Evolutionary conservation across 1,284 basidiomycete species (phyloP).

Genomic region (Ustilago tritici): DNA sequence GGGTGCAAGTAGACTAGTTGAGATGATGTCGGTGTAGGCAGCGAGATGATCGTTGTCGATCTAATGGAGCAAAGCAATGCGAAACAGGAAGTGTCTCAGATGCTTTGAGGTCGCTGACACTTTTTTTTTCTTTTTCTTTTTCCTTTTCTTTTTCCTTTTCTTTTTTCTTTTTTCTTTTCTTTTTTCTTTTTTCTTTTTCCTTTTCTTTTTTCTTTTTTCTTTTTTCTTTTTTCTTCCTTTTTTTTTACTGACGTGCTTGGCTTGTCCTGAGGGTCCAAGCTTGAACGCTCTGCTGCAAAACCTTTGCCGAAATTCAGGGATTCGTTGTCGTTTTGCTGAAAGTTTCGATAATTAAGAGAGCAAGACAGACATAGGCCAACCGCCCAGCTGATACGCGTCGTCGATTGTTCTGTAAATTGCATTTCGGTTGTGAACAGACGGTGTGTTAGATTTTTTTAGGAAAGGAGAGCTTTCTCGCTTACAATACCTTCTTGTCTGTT

Average conservation of each 20-base stretch:
- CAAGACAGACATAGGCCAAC: not conserved
- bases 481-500: no score
- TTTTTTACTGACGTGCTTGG: not conserved
- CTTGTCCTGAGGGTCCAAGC: constrained; percentile 3
- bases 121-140: not conserved
- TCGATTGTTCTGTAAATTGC: constrained; percentile 6
- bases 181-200: no score
- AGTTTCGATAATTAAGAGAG: constrained; percentile 3
- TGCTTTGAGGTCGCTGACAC: not conserved
- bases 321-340: not conserved
- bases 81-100: constrained; percentile 6
- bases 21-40: not conserved
- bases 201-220: no score
- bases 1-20: not conserved
- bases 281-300: not conserved
- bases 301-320: constrained; percentile 4
- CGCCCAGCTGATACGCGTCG: not conserved
- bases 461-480: no score
- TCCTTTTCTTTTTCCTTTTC: no score
- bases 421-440: not conserved
- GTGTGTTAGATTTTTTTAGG: not conserved
- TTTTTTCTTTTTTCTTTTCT: no score
- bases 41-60: not conserved
- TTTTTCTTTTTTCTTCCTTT: no score
- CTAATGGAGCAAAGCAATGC: constrained; percentile 1